phyloP scores from a whole-genome alignment of 768 basidiomycete species.

The Trametes villosa region DNA sequence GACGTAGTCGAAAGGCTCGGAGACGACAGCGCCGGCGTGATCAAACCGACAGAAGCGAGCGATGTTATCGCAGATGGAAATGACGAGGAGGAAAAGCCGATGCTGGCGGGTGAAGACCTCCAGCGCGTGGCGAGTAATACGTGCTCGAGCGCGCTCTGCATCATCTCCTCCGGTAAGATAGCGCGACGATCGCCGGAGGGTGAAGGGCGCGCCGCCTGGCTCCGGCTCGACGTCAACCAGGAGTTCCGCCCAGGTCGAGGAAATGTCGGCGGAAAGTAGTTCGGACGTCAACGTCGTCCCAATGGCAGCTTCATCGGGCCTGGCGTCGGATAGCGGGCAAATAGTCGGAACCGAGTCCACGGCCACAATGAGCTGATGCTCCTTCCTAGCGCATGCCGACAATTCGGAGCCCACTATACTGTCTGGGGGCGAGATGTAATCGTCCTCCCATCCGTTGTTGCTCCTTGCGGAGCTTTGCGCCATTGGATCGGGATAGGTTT shows the following conservation, averaged over 20 bases:
- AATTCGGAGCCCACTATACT: too few relatives aligned
- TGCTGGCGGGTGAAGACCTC: conserved; percentile 10
- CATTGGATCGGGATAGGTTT: too few relatives aligned
- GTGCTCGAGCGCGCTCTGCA: not conserved
- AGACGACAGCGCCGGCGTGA: conserved; percentile 8
- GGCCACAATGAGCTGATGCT: too few relatives aligned
- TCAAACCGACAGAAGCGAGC: conserved; percentile 12
- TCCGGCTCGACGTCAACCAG: not conserved
- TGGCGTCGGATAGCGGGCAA: too few relatives aligned
- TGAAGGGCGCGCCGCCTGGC: not conserved
- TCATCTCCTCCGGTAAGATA: not conserved
- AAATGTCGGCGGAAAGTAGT: too few relatives aligned
- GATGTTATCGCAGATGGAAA: not conserved
- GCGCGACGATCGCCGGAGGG: not conserved
- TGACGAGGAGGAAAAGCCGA: not conserved
- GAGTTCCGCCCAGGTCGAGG: not conserved
- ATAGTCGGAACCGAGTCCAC: too few relatives aligned
- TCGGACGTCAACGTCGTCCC: too few relatives aligned
- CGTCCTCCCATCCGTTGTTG: too few relatives aligned
- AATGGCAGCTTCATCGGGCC: too few relatives aligned
- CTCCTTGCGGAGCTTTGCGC: too few relatives aligned
- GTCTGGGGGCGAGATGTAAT: too few relatives aligned
- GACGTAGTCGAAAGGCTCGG: conserved; percentile 7
- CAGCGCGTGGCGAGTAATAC: not conserved
- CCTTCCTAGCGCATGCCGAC: too few relatives aligned